Evolutionary conservation across 495 filamentous ascomycete species (phyloP).

Genomic region (Hyaloscypha variabilis): DNA sequence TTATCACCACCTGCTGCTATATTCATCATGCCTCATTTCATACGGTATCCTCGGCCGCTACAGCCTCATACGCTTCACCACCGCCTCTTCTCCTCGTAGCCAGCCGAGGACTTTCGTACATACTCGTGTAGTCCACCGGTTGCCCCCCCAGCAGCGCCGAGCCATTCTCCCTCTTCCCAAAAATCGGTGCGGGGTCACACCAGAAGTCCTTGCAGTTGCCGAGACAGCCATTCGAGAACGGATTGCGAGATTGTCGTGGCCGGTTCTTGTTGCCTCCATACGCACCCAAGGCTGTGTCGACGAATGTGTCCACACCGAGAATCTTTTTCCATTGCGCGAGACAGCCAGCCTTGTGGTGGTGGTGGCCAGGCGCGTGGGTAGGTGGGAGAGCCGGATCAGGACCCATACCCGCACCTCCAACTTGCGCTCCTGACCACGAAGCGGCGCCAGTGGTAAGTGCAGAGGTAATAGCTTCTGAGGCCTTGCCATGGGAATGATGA

Average conservation of each 20-base stretch:
- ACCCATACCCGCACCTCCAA: conserved; percentile 48
- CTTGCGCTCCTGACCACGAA: conserved; percentile 67
- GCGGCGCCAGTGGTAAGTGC: conserved; percentile 76
- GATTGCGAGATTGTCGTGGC: conserved; percentile 65
- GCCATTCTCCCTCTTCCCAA: conserved; percentile 73
- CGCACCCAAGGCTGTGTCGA: conserved; percentile 75
- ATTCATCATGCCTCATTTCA: conserved; percentile 15
- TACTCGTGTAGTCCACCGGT: conserved; percentile 78
- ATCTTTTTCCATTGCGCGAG: conserved; percentile 80
- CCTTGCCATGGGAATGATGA: conserved; percentile 50
- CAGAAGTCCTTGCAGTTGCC: conserved; percentile 96
- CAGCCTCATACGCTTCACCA: conserved; percentile 36
- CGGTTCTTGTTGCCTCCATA: conserved; percentile 50
- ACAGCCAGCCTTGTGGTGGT: conserved; percentile 60
- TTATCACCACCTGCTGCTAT: conserved; percentile 7
- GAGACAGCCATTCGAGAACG: conserved; percentile 78
- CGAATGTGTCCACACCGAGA: conserved; percentile 88
- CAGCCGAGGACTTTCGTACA: conserved; percentile 82
- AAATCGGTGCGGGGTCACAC: conserved; percentile 84
- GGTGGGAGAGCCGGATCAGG: conserved; percentile 37
- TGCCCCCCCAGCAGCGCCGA: conserved; percentile 77
- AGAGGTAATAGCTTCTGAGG: conserved; percentile 69
- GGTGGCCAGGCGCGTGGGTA: conserved; percentile 48
- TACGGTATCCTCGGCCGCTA: conserved; percentile 39
- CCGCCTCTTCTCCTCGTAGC: conserved; percentile 50